These are phyloP conservation scores for Apostasia shenzhenica DNA, from an alignment of 106 monocot species.

Conservation along the genomic window DNA sequence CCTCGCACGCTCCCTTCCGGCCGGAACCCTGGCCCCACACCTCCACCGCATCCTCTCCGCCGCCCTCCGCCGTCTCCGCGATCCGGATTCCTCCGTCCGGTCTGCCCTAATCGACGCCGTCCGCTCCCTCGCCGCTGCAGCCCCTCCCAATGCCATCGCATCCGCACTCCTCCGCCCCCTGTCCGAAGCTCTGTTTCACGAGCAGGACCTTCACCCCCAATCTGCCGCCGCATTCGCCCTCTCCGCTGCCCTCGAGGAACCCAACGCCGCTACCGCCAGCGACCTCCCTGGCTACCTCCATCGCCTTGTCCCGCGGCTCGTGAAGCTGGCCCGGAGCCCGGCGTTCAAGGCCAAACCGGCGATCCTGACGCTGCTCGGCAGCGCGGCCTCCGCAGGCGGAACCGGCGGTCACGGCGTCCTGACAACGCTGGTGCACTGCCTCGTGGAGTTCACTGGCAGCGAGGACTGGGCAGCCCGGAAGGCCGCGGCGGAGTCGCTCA, in stretches of 20 bases:
- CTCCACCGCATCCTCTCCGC: conserved; percentile 73
- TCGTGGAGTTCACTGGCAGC: conserved; percentile 48
- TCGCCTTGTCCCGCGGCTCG: conserved; percentile 53
- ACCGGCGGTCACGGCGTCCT: conserved; percentile 19
- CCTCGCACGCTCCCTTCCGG: conserved; percentile 33
- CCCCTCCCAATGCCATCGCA: conserved; percentile 8
- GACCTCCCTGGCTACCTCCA: conserved; percentile 37
- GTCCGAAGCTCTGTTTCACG: conserved; percentile 60
- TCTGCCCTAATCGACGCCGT: conserved; percentile 69
- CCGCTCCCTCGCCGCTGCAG: conserved; percentile 42
- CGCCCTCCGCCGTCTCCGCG: conserved; percentile 76
- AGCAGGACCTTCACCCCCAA: conserved; percentile 80
- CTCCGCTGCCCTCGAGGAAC: conserved; percentile 58
- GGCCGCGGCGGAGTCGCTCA: conserved; percentile 70
- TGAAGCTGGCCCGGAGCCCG: conserved; percentile 57
- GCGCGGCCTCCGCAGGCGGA: conserved; percentile 42
- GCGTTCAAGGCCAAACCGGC: conserved; percentile 84
- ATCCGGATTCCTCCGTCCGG: conserved; percentile 84
- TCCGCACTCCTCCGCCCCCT: conserved; percentile 43
- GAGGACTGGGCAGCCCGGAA: conserved; percentile 91
- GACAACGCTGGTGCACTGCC: conserved; percentile 38
- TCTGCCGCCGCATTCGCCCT: conserved; percentile 51
- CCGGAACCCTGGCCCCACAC: conserved; percentile 27
- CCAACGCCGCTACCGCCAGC: neutral
- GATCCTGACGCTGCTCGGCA: conserved; percentile 58